These are phyloP conservation scores for Trametes hirsuta DNA, from an alignment of 1,284 basidiomycete species.

Conservation along the genomic window DNA sequence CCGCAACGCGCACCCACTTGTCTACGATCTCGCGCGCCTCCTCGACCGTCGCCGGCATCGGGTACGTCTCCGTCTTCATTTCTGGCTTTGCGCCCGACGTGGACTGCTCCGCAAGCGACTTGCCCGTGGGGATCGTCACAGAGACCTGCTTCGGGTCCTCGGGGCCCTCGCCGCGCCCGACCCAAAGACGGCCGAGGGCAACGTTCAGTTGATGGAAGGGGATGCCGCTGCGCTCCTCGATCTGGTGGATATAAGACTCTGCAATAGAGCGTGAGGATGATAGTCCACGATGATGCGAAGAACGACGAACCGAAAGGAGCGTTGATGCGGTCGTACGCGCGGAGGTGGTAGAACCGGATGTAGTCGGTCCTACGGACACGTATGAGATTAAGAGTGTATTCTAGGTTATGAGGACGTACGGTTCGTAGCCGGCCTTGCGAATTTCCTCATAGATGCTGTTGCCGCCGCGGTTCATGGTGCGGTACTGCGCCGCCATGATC, in stretches of 20 bases:
- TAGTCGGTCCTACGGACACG: conserved; percentile 61
- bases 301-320: conserved; percentile 61
- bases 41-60: conserved; percentile 65
- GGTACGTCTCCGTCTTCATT: conserved; percentile 60
- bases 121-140: conserved; percentile 50
- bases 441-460: conserved; percentile 86
- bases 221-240: conserved; percentile 78
- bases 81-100: conserved; percentile 45
- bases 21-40: conserved; percentile 68
- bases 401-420: conserved; percentile 49
- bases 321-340: conserved; percentile 91
- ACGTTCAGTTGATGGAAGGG: conserved; percentile 86
- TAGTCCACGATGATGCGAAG: background rate
- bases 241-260: conserved; percentile 64
- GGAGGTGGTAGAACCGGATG: conserved; percentile 88
- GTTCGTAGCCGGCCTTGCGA: conserved; percentile 79
- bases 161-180: conserved; percentile 53
- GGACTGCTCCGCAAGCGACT: conserved; percentile 40
- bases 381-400: background rate
- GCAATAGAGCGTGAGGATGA: background rate
- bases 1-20: conserved; percentile 69
- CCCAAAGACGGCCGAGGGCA: conserved; percentile 83
- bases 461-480: conserved; percentile 88
- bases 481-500: conserved; percentile 84
- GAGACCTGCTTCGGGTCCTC: conserved; percentile 55